A percentile compares a stretch with the other conserved stretches of the same genome.
These are phyloP conservation scores for Suhomyces canberraensis DNA, from an alignment of 805 yeast species.

Conservation along the genomic window DNA sequence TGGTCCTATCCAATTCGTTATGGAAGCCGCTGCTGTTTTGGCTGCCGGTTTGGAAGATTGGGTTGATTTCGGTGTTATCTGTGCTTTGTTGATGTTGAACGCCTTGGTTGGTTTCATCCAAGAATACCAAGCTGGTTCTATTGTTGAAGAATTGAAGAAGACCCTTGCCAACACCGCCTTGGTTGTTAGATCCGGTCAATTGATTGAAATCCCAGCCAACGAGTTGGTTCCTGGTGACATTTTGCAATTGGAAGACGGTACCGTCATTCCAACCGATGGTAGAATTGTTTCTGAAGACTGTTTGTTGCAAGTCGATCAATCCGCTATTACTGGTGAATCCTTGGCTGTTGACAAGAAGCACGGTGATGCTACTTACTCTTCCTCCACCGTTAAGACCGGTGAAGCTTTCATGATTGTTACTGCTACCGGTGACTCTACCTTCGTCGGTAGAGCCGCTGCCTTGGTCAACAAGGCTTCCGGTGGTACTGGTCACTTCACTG, in stretches of 20 bases:
- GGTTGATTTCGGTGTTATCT: conserved; percentile 98
- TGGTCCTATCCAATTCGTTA: conserved; percentile 95
- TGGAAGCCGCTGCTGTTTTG: conserved; percentile 94
- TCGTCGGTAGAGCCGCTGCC: conserved; percentile 97
- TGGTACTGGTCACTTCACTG: conserved; percentile 95
- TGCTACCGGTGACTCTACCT: conserved; percentile 93
- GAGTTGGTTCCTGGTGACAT: conserved; percentile 96
- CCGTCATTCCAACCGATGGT: conserved; percentile 91
- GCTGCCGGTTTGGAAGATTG: conserved; percentile 97
- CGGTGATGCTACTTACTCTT: conserved; percentile 87
- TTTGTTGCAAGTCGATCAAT: conserved; percentile 90
- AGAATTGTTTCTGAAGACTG: conserved; percentile 81
- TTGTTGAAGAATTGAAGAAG: conserved; percentile 94
- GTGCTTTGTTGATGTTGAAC: conserved; percentile 80
- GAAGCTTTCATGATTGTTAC: conserved; percentile 91
- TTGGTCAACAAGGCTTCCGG: conserved; percentile 91
- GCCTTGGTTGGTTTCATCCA: conserved; percentile 95
- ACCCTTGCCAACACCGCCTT: conserved; percentile 88
- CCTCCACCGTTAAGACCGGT: conserved; percentile 94
- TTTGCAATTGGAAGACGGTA: conserved; percentile 88
- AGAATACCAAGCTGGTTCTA: conserved; percentile 97
- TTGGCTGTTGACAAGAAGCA: conserved; percentile 88
- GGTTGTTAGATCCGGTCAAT: conserved; percentile 78
- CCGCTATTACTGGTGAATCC: conserved; percentile 97
- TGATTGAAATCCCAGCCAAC: conserved; percentile 72